phyloP scores from a whole-genome alignment of 208 protist species.

The Acanthamoeba royreba region DNA sequence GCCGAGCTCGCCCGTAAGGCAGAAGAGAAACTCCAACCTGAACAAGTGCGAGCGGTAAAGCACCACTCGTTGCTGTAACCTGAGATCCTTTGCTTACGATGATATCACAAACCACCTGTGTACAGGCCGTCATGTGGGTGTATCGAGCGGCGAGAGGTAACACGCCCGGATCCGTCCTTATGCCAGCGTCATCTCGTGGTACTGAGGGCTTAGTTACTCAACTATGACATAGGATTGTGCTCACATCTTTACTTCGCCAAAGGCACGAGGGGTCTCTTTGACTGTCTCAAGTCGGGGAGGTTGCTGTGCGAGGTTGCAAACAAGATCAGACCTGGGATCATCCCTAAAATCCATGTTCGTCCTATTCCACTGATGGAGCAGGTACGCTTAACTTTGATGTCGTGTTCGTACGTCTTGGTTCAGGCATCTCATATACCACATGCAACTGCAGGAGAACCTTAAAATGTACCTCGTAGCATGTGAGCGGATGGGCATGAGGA shows the following conservation, averaged over 20 bases:
- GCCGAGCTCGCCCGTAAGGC: conserved; percentile 16
- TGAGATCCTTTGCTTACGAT: background rate
- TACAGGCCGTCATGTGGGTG: background rate
- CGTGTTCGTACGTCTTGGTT: background rate
- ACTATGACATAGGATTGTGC: background rate
- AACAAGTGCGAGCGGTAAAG: background rate
- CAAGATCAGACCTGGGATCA: conserved; percentile 19
- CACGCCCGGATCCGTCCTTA: background rate
- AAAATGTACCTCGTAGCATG: conserved; percentile 55
- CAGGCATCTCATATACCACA: background rate
- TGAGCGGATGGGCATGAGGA: conserved; percentile 49
- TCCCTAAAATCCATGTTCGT: background rate
- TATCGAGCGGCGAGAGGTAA: background rate
- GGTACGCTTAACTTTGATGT: background rate
- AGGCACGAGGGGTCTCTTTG: background rate
- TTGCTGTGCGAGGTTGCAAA: conserved; percentile 39
- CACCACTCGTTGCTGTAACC: background rate
- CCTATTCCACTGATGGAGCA: conserved; percentile 39
- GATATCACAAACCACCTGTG: background rate
- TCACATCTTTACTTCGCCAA: background rate
- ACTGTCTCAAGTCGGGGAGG: background rate
- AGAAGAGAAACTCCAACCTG: background rate
- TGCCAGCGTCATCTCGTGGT: background rate
- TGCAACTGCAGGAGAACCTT: conserved; percentile 53
- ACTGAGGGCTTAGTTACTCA: background rate